Base-by-base conservation (phyloP, 1,284 basidiomycete genomes). In the Xerocomus amazonicus region DNA sequence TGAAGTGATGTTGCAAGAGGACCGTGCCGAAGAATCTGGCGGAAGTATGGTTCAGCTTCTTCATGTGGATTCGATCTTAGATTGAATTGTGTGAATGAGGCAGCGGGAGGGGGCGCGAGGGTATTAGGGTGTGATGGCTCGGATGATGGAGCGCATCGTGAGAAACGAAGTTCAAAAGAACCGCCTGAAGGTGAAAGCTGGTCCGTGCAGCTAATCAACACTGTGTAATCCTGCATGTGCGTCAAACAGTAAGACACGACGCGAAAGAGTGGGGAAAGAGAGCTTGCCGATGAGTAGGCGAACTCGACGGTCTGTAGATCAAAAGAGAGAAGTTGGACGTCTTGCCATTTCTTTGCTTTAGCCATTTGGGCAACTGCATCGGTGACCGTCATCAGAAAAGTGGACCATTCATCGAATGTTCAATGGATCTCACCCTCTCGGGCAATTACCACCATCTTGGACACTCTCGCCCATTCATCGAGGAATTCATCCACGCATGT, bases 381-480 rank as follows among this genome's bases (percentile, higher is more conserved):
- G 48, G 33, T 17, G 44, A 35, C 52, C 5, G 4, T n/a, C 2
- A 29, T 49, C 41, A 47, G 49, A 51, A 43, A 53, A 36, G 26
- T 32, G 12, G 26, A 39, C 26, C 46, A 2, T 27, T 28, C 16
- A 27, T 23, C 31, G 12, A 53, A 45, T 34, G 44, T 31, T 3
- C 26, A 32, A 37, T 45, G 14, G 7, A 10, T 60, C 71, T 57
- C 60, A 87, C 90, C 81, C 74, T 94, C 90, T 56, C 91, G 80
- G 6, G 92, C 91, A 50, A 97, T 91, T 35, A 93, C 87, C 14
- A 93, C 88, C 77, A 95, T 90, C 69, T 92, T 94, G 34, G 89
- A 90, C 31, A 96, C 85, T 36, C 87, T 77, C 44, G 90, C 89
- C 92, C 93, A 96, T 64, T 93, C 92, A 59, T 90, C 85, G 56